Percentiles rank a stretch among this genome's conserved stretches.
Conservation (phyloP, 2,329 filamentous ascomycete species). For the Pleurostoma richardsiae region DNA sequence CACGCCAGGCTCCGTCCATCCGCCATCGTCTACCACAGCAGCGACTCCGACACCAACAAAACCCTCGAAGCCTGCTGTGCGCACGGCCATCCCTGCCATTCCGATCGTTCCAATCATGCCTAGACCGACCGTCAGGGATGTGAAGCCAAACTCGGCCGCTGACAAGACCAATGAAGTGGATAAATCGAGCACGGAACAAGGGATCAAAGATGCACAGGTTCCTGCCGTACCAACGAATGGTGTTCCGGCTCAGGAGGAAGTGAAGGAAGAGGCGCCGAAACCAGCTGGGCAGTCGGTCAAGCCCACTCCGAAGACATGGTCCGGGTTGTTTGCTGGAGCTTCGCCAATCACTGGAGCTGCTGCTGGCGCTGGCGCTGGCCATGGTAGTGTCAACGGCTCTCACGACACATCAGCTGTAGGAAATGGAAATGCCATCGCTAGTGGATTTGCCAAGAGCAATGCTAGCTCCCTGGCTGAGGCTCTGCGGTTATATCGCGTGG, state of each 20-base stretch:
- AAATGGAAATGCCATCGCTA: conserved; percentile 17
- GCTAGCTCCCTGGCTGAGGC: conserved; percentile 68
- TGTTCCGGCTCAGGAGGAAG: conserved; percentile 1
- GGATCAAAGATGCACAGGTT: background rate
- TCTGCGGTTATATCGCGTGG: conserved; percentile 66
- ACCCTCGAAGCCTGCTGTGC: conserved; percentile 21
- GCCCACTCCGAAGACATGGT: conserved; percentile 11
- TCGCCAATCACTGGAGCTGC: conserved; percentile 4
- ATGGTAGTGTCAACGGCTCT: conserved; percentile 16
- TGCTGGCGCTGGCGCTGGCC: conserved; percentile 12
- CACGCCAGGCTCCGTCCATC: conserved; percentile 25
- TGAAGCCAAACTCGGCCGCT: conserved; percentile 12
- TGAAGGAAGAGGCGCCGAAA: conserved; percentile 13
- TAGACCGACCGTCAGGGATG: conserved; percentile 28
- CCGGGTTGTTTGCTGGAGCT: conserved; percentile 5
- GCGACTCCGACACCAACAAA: conserved; percentile 17
- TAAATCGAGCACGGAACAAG: conserved; percentile 12
- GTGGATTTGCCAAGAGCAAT: conserved; percentile 37
- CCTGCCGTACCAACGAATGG: background rate
- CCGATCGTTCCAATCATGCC: conserved; percentile 43
- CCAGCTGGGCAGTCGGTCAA: conserved; percentile 23
- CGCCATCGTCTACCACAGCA: conserved; percentile 2
- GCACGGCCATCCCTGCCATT: conserved; percentile 31
- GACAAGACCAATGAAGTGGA: conserved; percentile 13
- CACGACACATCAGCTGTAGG: conserved; percentile 10